These are phyloP conservation scores for Pythium rhizo-oryzae DNA, from an alignment of 352 stramenopile species.

Conservation along the genomic window DNA sequence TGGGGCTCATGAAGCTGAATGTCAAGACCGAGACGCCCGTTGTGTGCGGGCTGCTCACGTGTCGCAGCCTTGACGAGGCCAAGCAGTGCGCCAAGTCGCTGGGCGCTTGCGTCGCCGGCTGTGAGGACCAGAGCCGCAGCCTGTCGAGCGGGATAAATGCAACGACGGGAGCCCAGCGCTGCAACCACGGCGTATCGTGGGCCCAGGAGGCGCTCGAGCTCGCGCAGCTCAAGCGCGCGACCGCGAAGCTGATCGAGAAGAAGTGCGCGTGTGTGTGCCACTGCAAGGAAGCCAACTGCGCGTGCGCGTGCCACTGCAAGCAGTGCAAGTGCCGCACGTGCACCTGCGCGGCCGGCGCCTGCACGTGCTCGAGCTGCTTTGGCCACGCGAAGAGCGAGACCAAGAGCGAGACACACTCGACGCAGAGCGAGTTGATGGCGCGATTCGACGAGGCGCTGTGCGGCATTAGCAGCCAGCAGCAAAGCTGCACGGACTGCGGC, in stretches of 20 bases:
- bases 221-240: constrained; percentile 81
- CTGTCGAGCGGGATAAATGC: too few species aligned
- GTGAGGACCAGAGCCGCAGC: not conserved
- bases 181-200: constrained; percentile 62
- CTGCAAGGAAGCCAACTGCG: constrained; percentile 34
- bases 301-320: constrained; percentile 44
- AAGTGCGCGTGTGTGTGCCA: constrained; percentile 40
- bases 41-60: constrained; percentile 94
- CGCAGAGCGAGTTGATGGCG: constrained; percentile 20
- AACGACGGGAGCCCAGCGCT: constrained; percentile 25
- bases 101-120: constrained; percentile 24
- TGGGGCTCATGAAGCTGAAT: constrained; percentile 96
- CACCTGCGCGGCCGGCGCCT: constrained; percentile 21
- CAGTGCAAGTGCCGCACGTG: constrained; percentile 31
- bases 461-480: not conserved
- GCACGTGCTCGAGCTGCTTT: constrained; percentile 42
- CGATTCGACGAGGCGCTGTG: constrained; percentile 22
- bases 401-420: not conserved
- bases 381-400: constrained; percentile 7
- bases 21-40: constrained; percentile 88
- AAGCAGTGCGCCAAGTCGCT: constrained; percentile 58
- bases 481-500: constrained; percentile 27
- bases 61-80: constrained; percentile 92
- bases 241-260: constrained; percentile 27
- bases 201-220: constrained; percentile 84